phyloP scores from a whole-genome alignment of 2,329 filamentous ascomycete species.

The Colletotrichum phormii region DNA sequence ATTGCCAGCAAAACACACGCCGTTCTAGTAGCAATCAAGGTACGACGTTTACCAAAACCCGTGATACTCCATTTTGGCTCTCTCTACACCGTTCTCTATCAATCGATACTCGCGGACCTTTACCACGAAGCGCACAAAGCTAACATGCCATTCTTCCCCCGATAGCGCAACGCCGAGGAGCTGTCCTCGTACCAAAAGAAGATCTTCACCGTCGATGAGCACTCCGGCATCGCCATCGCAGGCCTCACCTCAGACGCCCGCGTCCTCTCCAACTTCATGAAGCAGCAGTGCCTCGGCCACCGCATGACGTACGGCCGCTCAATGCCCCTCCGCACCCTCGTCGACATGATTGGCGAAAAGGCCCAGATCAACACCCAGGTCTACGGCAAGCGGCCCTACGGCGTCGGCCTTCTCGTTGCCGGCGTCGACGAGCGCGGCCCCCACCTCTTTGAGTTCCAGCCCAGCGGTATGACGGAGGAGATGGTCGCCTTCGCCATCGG shows the following conservation, averaged over 20 bases:
- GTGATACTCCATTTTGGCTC: background rate
- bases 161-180: conserved; percentile 97
- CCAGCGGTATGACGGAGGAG: conserved; percentile 94
- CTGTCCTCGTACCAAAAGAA: conserved; percentile 99
- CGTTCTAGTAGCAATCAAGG: conserved; percentile 96
- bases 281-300: conserved; percentile 96
- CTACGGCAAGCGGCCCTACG: conserved; percentile 96
- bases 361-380: conserved; percentile 98
- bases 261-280: conserved; percentile 99
- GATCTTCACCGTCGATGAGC: conserved; percentile 95
- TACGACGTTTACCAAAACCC: conserved; percentile 51
- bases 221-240: conserved; percentile 94
- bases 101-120: background rate
- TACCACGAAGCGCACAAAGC: background rate
- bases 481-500: conserved; percentile 97
- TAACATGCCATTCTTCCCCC: background rate
- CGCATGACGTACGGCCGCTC: conserved; percentile 96
- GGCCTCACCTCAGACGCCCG: conserved; percentile 97
- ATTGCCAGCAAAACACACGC: conserved; percentile 98
- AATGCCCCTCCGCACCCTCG: conserved; percentile 89
- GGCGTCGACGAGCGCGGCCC: conserved; percentile 94
- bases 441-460: conserved; percentile 98
- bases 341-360: conserved; percentile 92
- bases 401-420: conserved; percentile 90
- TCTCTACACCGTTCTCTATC: background rate